These are phyloP conservation scores for Polygonum aviculare DNA, from an alignment of 148 eudicot species.

Conservation along the genomic window DNA sequence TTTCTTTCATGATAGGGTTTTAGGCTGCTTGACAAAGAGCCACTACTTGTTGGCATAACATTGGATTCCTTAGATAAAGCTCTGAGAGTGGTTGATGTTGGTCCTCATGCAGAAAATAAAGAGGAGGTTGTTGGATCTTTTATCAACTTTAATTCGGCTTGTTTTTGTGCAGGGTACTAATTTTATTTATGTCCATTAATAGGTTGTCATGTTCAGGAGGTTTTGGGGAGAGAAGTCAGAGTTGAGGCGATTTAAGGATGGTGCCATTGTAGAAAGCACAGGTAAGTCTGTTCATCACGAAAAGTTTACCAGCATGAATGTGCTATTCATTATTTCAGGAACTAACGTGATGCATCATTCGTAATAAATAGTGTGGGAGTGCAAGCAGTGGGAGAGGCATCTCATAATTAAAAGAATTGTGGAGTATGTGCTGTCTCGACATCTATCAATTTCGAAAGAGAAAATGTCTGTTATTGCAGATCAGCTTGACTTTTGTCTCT, in stretches of 20 bases:
- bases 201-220: constrained; percentile 65
- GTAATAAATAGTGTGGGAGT: constrained; percentile 59
- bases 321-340: neutral
- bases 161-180: constrained; percentile 8
- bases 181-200: neutral
- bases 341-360: constrained; percentile 7
- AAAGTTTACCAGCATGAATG: neutral
- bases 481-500: constrained; percentile 84
- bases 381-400: constrained; percentile 68
- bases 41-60: constrained; percentile 62
- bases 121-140: constrained; percentile 47
- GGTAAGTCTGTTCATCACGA: constrained; percentile 31
- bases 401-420: constrained; percentile 61
- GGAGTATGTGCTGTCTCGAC: constrained; percentile 62
- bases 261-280: constrained; percentile 75
- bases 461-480: constrained; percentile 44
- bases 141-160: constrained; percentile 10
- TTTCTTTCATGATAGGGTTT: constrained; percentile 47
- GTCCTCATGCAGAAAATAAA: constrained; percentile 76
- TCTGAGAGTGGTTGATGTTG: constrained; percentile 55
- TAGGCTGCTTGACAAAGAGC: constrained; percentile 52
- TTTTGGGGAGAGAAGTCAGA: constrained; percentile 95
- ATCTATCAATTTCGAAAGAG: constrained; percentile 61
- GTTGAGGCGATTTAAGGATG: constrained; percentile 67
- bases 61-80: constrained; percentile 52